Evolutionary conservation across 768 basidiomycete genomes (phyloP).

Genomic region (Lentinula lateritia): DNA sequence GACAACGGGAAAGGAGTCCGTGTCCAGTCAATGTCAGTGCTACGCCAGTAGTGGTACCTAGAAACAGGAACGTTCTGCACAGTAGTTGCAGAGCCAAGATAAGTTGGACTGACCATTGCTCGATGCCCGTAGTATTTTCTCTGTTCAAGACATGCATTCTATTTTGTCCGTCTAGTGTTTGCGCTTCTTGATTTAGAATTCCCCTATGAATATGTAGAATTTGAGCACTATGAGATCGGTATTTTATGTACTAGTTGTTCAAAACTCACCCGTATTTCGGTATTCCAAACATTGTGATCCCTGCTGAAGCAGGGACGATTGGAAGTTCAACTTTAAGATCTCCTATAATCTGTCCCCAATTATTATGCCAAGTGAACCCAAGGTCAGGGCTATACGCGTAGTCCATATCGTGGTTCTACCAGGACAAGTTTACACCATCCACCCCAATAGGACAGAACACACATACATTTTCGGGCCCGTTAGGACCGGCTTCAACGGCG

Average conservation of each 20-base stretch:
- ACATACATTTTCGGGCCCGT: slow-evolving; percentile 32
- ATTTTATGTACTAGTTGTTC: background rate
- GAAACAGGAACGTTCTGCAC: background rate
- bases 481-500: slow-evolving; percentile 32
- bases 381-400: slow-evolving; percentile 24
- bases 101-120: slow-evolving; percentile 20
- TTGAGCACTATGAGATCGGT: background rate
- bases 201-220: slow-evolving; percentile 10
- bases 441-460: background rate
- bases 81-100: background rate
- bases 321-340: slow-evolving; percentile 18
- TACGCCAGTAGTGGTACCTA: slow-evolving; percentile 15
- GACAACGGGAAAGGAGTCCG: slow-evolving; percentile 25
- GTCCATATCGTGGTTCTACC: slow-evolving; percentile 31
- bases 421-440: background rate
- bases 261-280: slow-evolving; percentile 28
- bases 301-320: slow-evolving; percentile 26
- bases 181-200: slow-evolving; percentile 29
- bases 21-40: slow-evolving; percentile 20
- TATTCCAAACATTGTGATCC: slow-evolving; percentile 28
- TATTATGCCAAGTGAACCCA: slow-evolving; percentile 28
- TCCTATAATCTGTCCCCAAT: slow-evolving; percentile 27
- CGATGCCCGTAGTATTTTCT: slow-evolving; percentile 29
- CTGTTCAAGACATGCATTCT: slow-evolving; percentile 27
- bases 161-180: slow-evolving; percentile 22